Base-by-base conservation (phyloP, 2,329 filamentous ascomycete genomes). In the Zymoseptoria pseudotritici region DNA sequence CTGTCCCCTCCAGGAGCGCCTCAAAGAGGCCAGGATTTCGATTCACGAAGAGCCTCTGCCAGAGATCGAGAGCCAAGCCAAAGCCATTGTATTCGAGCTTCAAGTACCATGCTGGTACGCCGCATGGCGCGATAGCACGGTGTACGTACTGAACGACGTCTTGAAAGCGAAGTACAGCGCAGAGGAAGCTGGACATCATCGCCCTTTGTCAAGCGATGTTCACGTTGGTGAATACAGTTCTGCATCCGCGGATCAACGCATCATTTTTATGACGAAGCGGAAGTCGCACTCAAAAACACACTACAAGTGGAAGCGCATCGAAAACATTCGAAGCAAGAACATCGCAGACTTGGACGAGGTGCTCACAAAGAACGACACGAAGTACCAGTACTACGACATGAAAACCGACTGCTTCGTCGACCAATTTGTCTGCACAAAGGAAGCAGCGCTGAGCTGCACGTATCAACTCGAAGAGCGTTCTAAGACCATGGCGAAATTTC, bases 41-140 rank as follows among this genome's bases (percentile, higher is more conserved):
- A 17, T 79, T 2, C 76, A 80, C 50, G 82, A 85, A 63, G 71
- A 79, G 51, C 79, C 76, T 1, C 71, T 85, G 0, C 82, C 82
- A 2, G 36, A 57, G 0, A 58, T 72, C 2, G 54, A 67, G 0
- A 61, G 69, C 2, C 65, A 74, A 5, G 71, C 71, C n/a, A 77
- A 78, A 31, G 74, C 73, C 0, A 70, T 81, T 0, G 61, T 85
- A 0, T 83, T 85, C 54, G 83, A 86, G 62, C 67, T 85, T 0
- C 61, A 54, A 0, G 73, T 74, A 22, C 82, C 83, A 0, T 29
- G 65, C 3, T 70, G 71, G 2, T 77, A 83, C 19, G 69, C 71
- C 4, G 69, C 70, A 0, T 86, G 84, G 66, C 76, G 83, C 9
- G 76, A 83, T 46, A 46, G 36, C 13, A 46, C 36, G 36, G 36